phyloP scores from a whole-genome alignment of 1,284 basidiomycete genomes.

The Ceratobasidium sp. region DNA sequence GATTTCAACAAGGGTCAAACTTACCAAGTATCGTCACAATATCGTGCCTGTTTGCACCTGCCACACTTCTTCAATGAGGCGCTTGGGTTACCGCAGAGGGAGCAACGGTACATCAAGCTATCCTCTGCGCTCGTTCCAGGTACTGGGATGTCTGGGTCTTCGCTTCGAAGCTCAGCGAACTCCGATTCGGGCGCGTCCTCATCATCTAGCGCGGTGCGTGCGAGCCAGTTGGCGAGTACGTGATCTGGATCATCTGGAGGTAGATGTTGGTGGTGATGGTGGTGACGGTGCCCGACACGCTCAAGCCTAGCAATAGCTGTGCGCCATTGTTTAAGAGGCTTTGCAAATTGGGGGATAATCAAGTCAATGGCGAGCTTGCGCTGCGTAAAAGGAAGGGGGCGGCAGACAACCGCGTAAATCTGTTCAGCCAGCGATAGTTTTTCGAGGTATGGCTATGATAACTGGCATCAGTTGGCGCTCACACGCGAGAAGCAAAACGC shows the following conservation, averaged over 20 bases:
- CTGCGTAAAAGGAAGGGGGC: slow-evolving; percentile 18
- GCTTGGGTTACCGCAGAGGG: slow-evolving; percentile 41
- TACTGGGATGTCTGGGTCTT: background rate
- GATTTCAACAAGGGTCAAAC: background rate
- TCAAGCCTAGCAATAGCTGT: slow-evolving; percentile 23
- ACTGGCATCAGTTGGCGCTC: background rate
- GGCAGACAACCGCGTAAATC: slow-evolving; percentile 25
- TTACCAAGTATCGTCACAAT: slow-evolving; percentile 41
- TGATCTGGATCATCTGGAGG: slow-evolving; percentile 32
- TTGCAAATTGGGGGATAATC: slow-evolving; percentile 32
- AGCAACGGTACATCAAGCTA: slow-evolving; percentile 39
- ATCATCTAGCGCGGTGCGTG: slow-evolving; percentile 34
- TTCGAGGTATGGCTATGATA: slow-evolving; percentile 23
- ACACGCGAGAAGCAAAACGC: background rate
- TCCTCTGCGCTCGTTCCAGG: slow-evolving; percentile 26
- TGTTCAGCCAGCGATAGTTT: slow-evolving; percentile 40
- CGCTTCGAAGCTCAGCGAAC: slow-evolving; percentile 15
- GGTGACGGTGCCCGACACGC: background rate
- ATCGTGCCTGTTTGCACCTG: slow-evolving; percentile 35
- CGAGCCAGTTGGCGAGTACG: slow-evolving; percentile 39
- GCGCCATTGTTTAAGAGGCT: slow-evolving; percentile 40
- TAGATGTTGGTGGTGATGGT: slow-evolving; percentile 31
- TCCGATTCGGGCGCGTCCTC: slow-evolving; percentile 25
- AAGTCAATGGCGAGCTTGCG: slow-evolving; percentile 38
- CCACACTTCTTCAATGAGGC: slow-evolving; percentile 39